phyloP scores from a whole-genome alignment of 2,329 filamentous ascomycete genomes.

The Paramyrothecium sp. region DNA sequence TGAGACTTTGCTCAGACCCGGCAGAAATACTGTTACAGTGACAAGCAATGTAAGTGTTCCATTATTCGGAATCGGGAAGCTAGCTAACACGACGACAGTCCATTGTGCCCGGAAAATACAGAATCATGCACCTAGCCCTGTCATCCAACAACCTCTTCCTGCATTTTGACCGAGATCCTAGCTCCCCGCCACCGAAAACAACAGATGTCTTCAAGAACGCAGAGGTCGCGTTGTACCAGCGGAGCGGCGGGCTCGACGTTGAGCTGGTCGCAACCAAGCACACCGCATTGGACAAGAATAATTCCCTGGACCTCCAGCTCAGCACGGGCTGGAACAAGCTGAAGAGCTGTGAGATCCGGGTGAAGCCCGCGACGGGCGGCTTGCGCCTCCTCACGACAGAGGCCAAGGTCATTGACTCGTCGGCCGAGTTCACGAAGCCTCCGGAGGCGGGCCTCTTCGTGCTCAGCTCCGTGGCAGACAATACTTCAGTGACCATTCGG shows the following conservation, averaged over 20 bases:
- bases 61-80: neutral
- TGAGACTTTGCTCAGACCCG: slow-evolving; percentile 39
- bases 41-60: slow-evolving; percentile 30
- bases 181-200: slow-evolving; percentile 43
- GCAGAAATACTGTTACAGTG: slow-evolving; percentile 40
- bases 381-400: slow-evolving; percentile 62
- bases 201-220: slow-evolving; percentile 56
- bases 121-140: slow-evolving; percentile 70
- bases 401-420: slow-evolving; percentile 45
- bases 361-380: slow-evolving; percentile 65
- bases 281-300: slow-evolving; percentile 77
- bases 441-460: slow-evolving; percentile 53
- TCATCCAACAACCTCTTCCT: slow-evolving; percentile 62
- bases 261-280: slow-evolving; percentile 64
- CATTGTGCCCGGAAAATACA: slow-evolving; percentile 70
- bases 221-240: slow-evolving; percentile 72
- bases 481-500: slow-evolving; percentile 54
- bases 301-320: slow-evolving; percentile 73
- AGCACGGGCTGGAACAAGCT: slow-evolving; percentile 73
- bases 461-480: slow-evolving; percentile 44
- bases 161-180: slow-evolving; percentile 60
- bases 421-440: slow-evolving; percentile 43
- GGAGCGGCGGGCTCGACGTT: slow-evolving; percentile 65
- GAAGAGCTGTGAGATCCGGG: slow-evolving; percentile 55
- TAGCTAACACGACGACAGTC: slow-evolving; percentile 36